Conservation (phyloP, 495 filamentous ascomycete genomes). For the Aspergillus nanangensis region DNA sequence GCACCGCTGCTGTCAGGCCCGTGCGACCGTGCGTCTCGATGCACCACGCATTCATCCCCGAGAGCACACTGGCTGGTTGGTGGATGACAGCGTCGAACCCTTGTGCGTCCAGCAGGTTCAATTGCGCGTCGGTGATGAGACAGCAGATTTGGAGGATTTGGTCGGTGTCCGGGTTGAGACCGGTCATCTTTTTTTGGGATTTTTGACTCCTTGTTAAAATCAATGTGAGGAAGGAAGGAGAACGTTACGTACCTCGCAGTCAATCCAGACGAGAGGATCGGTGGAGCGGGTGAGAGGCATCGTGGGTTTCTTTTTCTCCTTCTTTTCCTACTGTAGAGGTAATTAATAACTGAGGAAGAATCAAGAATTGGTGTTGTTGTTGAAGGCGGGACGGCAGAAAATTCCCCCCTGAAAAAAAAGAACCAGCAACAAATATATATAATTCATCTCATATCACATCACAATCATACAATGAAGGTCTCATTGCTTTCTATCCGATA, state of each 20-base stretch:
- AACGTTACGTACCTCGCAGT: conserved; percentile 67
- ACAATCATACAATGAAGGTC: no score
- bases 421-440: no score
- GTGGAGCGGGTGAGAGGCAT: conserved; percentile 47
- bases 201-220: neutral
- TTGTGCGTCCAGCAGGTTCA: conserved; percentile 68
- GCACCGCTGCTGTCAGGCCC: conserved; percentile 74
- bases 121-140: conserved; percentile 77
- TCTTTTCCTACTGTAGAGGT: no score
- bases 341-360: no score
- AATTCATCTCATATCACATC: no score
- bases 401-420: no score
- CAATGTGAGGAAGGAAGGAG: conserved; percentile 1
- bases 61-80: conserved; percentile 64
- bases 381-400: no score
- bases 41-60: conserved; percentile 74
- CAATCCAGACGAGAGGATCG: conserved; percentile 78
- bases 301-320: no score
- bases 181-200: conserved; percentile 89
- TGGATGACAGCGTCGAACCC: conserved; percentile 82
- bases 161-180: conserved; percentile 72
- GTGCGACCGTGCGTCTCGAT: conserved; percentile 58
- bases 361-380: no score
- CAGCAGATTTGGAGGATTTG: conserved; percentile 91
- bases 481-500: no score